These are phyloP conservation scores for Sclerotinia minor DNA, from an alignment of 2,329 filamentous ascomycete genomes.

Conservation along the genomic window DNA sequence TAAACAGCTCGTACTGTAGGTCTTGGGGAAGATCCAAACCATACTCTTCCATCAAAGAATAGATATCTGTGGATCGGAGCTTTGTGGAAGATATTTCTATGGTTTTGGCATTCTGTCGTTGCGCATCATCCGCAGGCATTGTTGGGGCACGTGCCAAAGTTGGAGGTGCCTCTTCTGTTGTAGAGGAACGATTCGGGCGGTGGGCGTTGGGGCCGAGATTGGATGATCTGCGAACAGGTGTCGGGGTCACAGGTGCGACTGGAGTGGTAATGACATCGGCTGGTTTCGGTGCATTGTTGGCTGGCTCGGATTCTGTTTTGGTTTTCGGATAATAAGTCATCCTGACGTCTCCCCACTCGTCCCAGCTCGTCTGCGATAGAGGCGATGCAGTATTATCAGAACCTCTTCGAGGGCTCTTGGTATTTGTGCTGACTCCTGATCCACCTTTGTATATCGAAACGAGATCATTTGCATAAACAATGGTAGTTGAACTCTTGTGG, in stretches of 20 bases:
- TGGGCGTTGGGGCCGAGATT: slow-evolving; percentile 40
- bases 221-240: slow-evolving; percentile 41
- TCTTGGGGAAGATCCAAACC: slow-evolving; percentile 68
- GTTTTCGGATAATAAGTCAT: slow-evolving; percentile 69
- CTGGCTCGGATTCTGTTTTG: slow-evolving; percentile 39
- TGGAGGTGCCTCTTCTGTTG: slow-evolving; percentile 43
- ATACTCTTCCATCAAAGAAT: slow-evolving; percentile 56
- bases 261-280: slow-evolving; percentile 38
- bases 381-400: slow-evolving; percentile 30
- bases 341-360: slow-evolving; percentile 77
- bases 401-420: slow-evolving; percentile 39
- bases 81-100: slow-evolving; percentile 55
- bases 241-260: slow-evolving; percentile 39
- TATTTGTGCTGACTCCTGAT: slow-evolving; percentile 40
- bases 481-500: slow-evolving; percentile 46
- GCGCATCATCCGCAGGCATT: slow-evolving; percentile 35
- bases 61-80: slow-evolving; percentile 54
- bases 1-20: slow-evolving; percentile 79
- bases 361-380: slow-evolving; percentile 55
- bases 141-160: slow-evolving; percentile 32
- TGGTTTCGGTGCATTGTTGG: slow-evolving; percentile 31
- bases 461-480: slow-evolving; percentile 80
- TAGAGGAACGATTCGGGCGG: slow-evolving; percentile 37
- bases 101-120: slow-evolving; percentile 36
- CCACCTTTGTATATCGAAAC: slow-evolving; percentile 67